Evolutionary conservation across 1,284 basidiomycete species (phyloP).

Genomic region (Entoloma clypeatum): DNA sequence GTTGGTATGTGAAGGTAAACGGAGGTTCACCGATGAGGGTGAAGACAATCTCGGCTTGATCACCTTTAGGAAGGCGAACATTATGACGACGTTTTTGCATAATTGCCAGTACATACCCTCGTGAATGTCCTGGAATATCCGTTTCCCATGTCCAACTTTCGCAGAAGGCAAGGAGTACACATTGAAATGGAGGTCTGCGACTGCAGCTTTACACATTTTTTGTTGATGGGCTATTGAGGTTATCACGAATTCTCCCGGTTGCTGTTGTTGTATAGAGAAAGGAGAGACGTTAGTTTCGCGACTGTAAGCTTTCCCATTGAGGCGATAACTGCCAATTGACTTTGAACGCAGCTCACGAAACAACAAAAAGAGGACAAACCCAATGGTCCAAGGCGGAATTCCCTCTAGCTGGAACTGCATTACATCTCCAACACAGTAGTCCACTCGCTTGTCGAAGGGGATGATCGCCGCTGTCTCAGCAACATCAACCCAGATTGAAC

Average conservation of each 20-base stretch:
- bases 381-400: conserved; percentile 92
- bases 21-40: conserved; percentile 87
- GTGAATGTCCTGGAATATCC: conserved; percentile 80
- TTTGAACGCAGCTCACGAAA: conserved; percentile 4
- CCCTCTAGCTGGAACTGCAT: conserved; percentile 94
- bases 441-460: conserved; percentile 71
- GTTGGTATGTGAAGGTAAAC: conserved; percentile 93
- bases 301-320: conserved; percentile 72
- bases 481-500: conserved; percentile 80
- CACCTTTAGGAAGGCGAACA: conserved; percentile 44
- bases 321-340: conserved; percentile 58
- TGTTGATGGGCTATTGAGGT: conserved; percentile 88
- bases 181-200: conserved; percentile 72
- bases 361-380: conserved; percentile 42
- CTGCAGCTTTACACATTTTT: conserved; percentile 79
- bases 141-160: conserved; percentile 80
- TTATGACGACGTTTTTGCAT: neutral
- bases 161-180: conserved; percentile 88
- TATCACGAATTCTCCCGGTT: conserved; percentile 78
- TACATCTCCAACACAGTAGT: conserved; percentile 90
- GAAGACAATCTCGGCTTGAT: conserved; percentile 92
- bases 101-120: conserved; percentile 53
- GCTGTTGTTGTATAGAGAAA: conserved; percentile 81
- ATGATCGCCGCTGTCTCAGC: conserved; percentile 93
- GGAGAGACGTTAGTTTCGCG: conserved; percentile 77